phyloP scores from a whole-genome alignment of 371 early-diverging fungal genomes.

The Mortierella sp. region DNA sequence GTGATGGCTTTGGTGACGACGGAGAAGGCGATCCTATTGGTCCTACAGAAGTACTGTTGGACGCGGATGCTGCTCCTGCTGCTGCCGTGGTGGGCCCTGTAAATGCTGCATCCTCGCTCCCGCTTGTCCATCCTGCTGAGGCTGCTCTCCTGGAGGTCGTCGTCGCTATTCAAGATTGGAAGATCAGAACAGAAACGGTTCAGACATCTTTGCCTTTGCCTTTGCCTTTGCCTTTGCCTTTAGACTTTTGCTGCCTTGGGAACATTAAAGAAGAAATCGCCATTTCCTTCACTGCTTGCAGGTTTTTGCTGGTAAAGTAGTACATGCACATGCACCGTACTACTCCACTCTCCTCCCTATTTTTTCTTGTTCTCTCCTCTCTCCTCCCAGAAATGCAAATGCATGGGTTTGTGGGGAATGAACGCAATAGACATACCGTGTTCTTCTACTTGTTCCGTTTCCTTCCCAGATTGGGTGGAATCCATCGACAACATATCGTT shows the following conservation, averaged over 20 bases:
- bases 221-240: not conserved
- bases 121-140: not conserved
- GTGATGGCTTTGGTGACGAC: not conserved
- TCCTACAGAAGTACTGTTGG: not conserved
- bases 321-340: too few species aligned
- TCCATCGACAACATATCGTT: too few species aligned
- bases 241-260: too few species aligned
- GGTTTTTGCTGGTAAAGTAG: not conserved
- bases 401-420: too few species aligned
- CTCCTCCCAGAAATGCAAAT: too few species aligned
- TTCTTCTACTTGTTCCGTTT: too few species aligned
- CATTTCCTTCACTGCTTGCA: not conserved
- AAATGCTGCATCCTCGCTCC: too few species aligned
- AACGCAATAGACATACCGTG: too few species aligned
- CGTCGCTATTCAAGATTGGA: not conserved
- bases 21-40: not conserved
- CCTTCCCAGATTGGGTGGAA: too few species aligned
- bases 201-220: not conserved
- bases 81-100: not conserved
- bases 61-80: not conserved
- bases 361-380: too few species aligned
- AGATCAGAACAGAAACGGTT: not conserved
- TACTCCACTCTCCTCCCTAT: too few species aligned
- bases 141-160: not conserved
- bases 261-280: too few species aligned